Percentiles rank a stretch among this genome's conserved stretches.
These are phyloP conservation scores for Yamadazyma songkhlaensis DNA, from an alignment of 1,139 yeast species.

Conservation along the genomic window DNA sequence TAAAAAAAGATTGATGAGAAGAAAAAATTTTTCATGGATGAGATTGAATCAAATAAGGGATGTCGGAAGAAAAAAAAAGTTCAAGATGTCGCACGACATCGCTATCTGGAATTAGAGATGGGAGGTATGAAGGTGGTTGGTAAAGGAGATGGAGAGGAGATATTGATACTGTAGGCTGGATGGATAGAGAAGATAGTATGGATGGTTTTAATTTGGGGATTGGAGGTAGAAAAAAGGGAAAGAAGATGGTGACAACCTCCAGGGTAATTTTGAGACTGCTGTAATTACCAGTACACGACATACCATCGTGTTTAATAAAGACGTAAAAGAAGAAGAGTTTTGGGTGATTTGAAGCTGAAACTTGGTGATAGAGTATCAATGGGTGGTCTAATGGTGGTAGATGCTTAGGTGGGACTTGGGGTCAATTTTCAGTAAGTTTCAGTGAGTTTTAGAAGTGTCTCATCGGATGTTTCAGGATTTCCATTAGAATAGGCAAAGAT, in stretches of 20 bases:
- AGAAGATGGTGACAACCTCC: background rate
- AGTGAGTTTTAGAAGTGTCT: too few relatives aligned
- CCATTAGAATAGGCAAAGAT: too few relatives aligned
- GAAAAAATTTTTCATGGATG: conserved; percentile 4
- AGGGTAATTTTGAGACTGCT: background rate
- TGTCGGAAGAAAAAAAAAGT: background rate
- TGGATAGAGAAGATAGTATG: background rate
- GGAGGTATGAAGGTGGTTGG: background rate
- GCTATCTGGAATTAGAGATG: background rate
- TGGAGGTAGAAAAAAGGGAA: background rate
- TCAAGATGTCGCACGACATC: conserved; percentile 1
- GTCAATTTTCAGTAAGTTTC: too few relatives aligned
- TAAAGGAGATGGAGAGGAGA: background rate
- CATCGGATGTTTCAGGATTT: background rate
- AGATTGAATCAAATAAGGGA: background rate
- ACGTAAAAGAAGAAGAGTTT: background rate
- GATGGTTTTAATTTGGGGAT: background rate
- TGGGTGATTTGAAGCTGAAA: background rate
- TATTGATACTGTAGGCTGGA: background rate
- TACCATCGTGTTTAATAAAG: conserved; percentile 2
- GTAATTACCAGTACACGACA: conserved; percentile 1
- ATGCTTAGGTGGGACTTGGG: too few relatives aligned
- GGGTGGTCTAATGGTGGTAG: too few relatives aligned
- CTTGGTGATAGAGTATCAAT: background rate
- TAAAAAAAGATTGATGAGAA: conserved; percentile 3